Percentiles rank a stretch among this genome's conserved stretches.
Conservation (phyloP, 176 grass and related monocot genomes). For the Eragrostis curvula region DNA sequence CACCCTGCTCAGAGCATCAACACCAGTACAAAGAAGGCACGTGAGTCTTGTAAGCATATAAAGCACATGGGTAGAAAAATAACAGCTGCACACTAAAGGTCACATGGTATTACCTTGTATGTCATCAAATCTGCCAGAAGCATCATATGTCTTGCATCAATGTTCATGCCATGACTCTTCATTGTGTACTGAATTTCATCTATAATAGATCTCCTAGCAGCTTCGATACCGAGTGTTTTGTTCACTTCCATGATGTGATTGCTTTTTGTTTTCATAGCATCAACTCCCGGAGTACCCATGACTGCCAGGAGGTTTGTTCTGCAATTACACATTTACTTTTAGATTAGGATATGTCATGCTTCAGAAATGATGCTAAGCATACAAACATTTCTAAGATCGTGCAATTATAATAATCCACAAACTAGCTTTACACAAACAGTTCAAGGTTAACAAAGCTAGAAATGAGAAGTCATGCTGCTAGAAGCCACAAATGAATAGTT, state of each 20-base stretch:
- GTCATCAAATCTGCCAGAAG: conserved; percentile 99
- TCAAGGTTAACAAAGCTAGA: conserved; percentile 8
- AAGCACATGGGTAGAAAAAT: neutral
- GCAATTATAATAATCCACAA: conserved; percentile 13
- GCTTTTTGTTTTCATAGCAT: conserved; percentile 75
- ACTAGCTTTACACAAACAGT: conserved; percentile 11
- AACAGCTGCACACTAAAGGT: conserved; percentile 19
- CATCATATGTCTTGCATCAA: conserved; percentile 95
- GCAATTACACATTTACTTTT: conserved; percentile 31
- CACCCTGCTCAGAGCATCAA: conserved; percentile 71
- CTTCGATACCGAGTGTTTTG: conserved; percentile 82
- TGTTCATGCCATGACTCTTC: conserved; percentile 80
- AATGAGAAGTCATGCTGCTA: conserved; percentile 30
- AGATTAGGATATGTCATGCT: conserved; percentile 21
- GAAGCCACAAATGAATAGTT: conserved; percentile 40
- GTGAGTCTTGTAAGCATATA: conserved; percentile 25
- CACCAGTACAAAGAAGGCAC: conserved; percentile 8
- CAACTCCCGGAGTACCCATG: conserved; percentile 79
- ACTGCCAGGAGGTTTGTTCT: conserved; percentile 94
- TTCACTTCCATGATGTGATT: conserved; percentile 91
- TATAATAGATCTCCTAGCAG: conserved; percentile 79
- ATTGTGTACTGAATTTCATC: conserved; percentile 82
- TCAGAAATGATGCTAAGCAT: neutral
- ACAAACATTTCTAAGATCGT: conserved; percentile 7
- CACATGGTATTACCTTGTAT: conserved; percentile 59